A percentile compares a stretch with the other conserved stretches of the same genome.
These are phyloP conservation scores for Cadophora malorum DNA, from an alignment of 2,329 filamentous ascomycete genomes.

Conservation along the genomic window DNA sequence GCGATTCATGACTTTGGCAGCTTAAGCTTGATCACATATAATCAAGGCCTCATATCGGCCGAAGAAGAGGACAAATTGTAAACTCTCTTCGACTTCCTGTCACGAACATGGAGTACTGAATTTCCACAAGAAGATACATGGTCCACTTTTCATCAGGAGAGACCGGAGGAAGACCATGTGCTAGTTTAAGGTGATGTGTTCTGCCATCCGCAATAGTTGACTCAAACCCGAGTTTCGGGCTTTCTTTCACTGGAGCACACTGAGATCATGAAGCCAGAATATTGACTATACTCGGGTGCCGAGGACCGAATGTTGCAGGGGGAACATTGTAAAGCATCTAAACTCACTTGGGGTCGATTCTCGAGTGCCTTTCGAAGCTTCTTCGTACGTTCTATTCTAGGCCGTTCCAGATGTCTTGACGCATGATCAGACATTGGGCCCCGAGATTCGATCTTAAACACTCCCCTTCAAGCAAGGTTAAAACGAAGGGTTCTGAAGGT, in stretches of 20 bases:
- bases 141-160: neutral
- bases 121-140: neutral
- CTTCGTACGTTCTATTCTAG: neutral
- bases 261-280: neutral
- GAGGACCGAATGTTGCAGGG: neutral
- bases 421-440: neutral
- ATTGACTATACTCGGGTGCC: neutral
- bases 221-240: neutral
- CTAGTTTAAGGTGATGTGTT: neutral
- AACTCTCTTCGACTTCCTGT: conserved; percentile 1
- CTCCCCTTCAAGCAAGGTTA: neutral
- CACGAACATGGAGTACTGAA: neutral
- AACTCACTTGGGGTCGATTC: neutral
- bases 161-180: neutral
- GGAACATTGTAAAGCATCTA: neutral
- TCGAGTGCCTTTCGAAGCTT: neutral
- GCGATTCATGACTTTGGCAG: neutral
- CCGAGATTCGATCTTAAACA: neutral
- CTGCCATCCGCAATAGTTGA: neutral
- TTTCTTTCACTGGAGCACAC: neutral
- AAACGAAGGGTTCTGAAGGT: neutral
- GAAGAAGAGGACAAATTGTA: neutral
- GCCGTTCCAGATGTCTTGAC: neutral
- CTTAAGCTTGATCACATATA: neutral
- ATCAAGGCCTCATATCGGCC: neutral